Evolutionary conservation across 78 protist genomes (phyloP).

Genomic region (Chrysochromulina tobinii): DNA sequence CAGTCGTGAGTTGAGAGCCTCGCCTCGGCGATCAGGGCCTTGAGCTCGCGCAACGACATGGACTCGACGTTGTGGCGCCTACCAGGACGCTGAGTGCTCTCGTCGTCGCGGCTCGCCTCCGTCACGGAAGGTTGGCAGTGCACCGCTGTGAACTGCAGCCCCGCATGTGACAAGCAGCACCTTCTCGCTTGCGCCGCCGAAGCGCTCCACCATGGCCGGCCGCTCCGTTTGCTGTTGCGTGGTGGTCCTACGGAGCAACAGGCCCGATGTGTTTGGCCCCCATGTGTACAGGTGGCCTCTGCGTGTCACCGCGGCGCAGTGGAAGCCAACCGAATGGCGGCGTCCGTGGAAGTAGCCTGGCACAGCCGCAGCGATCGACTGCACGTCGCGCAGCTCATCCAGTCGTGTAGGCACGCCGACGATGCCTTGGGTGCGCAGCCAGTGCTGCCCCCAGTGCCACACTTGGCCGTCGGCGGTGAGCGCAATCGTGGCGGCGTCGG

Average conservation of each 20-base stretch:
- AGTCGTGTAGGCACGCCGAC: neutral
- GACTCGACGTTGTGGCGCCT: too few species aligned
- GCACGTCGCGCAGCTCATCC: neutral
- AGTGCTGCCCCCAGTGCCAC: neutral
- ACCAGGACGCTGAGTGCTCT: too few species aligned
- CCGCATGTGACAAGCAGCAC: too few species aligned
- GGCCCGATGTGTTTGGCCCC: neutral
- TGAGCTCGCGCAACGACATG: too few species aligned
- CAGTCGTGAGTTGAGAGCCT: too few species aligned
- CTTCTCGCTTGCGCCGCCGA: neutral
- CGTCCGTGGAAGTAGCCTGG: neutral
- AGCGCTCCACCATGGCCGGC: too few species aligned
- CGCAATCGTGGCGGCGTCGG: slow-evolving; percentile 3
- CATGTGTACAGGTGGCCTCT: neutral
- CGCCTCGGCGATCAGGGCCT: too few species aligned
- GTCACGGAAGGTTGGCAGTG: too few species aligned
- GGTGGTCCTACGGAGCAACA: neutral
- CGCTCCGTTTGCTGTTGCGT: too few species aligned
- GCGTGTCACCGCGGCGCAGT: neutral
- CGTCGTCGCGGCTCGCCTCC: too few species aligned
- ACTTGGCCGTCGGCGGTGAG: neutral
- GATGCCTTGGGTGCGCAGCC: neutral
- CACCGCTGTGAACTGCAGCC: too few species aligned
- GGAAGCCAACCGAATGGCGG: neutral
- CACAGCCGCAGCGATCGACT: neutral